Evolutionary conservation across 805 yeast genomes (phyloP), one percentile per base, ranked within the genome.

Genomic region (Kodamaea restingae): DNA sequence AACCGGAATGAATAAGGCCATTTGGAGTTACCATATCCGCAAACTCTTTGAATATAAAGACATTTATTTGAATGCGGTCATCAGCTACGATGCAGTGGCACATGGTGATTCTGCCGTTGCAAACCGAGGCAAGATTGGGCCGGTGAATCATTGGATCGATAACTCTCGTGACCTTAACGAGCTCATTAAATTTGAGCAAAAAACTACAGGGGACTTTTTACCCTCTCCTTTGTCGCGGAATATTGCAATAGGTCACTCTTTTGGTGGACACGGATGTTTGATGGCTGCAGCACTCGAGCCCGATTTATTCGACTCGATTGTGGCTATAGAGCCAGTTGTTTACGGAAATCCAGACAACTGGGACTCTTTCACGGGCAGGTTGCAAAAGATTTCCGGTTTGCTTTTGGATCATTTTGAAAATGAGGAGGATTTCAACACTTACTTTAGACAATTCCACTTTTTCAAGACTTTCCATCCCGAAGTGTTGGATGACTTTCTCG

Each of bases 21-120:
- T 80, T 3, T 85, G 90, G 88, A 67, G 67, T 17, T 76, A 75
- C 47, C 72, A 76, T 51, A 68, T 78, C 33, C 60, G 64, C 17
- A 59, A 62, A 46, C 49, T 77, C 26, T 76, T 65, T 48, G 55
- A 55, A 39, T 29, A 58, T 11, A 25, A 10, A 18, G 24, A 35
- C 12, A 71, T 78, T 75, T 56, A 55, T 30, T 39, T 78, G 25
- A 67, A 67, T 15, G 55, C 70, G 21, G 73, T 78, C 9, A 54
- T 83, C 11, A 63, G 82, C 2, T 39, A 75, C 22, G 95, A 85
- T 58, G 65, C 71, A 17, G 80, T 70, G 8, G 68, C 70, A 31
- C 90, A 81, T 51, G 88, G 90, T 3, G 93, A 84, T 48, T 80
- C 88, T 2, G 80, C 76, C 1, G 46, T 73, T 3, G 53, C 74